Evolutionary conservation across 768 basidiomycete species (phyloP).

Genomic region (Lactifluus echinatus): DNA sequence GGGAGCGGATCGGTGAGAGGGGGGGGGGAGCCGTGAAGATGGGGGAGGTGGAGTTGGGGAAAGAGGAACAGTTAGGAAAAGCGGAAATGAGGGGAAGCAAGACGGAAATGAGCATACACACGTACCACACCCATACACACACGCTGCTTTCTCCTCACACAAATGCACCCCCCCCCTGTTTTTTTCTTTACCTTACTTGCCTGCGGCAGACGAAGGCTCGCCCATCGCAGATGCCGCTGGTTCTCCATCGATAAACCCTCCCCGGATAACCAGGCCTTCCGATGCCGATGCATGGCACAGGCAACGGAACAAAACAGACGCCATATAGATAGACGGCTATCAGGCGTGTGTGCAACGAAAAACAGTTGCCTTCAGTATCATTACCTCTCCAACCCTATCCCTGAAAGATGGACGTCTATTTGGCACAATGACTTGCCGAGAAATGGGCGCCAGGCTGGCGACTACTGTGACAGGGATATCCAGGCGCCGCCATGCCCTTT

Average conservation of each 20-base stretch:
- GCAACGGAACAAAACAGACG: not conserved
- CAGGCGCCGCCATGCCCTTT: not conserved
- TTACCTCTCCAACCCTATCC: not conserved
- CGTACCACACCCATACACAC: constrained; percentile 3
- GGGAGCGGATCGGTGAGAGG: not conserved
- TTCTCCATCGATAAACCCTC: not conserved
- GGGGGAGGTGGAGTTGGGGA: not conserved
- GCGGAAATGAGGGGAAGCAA: constrained; percentile 8
- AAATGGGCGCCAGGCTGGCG: not conserved
- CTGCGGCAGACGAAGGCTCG: not conserved
- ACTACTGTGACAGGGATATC: not conserved
- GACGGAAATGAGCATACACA: constrained; percentile 12
- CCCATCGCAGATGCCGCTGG: not conserved
- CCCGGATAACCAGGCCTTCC: not conserved
- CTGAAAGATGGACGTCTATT: not conserved
- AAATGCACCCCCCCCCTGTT: not conserved
- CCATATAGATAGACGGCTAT: not conserved
- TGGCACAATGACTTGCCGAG: not conserved
- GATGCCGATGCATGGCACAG: not conserved
- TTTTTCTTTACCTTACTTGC: not conserved
- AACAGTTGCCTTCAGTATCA: not conserved
- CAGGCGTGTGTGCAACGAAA: not conserved
- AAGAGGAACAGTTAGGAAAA: not conserved
- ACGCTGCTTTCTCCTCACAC: not conserved
- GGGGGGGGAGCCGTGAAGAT: not conserved